These are phyloP conservation scores for Dendrobium nobile DNA, from an alignment of 106 monocot species.

Conservation along the genomic window DNA sequence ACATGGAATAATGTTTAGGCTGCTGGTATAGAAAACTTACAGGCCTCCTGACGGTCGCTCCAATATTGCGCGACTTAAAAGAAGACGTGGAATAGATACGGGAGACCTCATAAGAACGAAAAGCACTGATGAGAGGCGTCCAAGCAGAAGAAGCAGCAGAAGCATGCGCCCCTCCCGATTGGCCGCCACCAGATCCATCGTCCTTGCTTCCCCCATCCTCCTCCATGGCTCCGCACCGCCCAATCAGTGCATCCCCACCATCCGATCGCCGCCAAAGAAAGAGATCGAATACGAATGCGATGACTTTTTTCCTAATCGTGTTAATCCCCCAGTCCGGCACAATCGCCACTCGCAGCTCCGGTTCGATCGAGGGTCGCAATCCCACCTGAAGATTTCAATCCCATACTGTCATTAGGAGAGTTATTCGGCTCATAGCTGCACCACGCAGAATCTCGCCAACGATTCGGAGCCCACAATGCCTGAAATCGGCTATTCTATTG, in stretches of 20 bases:
- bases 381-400: constrained; percentile 2
- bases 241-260: not conserved
- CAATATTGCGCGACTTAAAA: not conserved
- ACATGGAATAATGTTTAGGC: not conserved
- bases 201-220: constrained; percentile 1
- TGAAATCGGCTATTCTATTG: constrained; percentile 1
- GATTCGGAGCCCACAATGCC: not conserved
- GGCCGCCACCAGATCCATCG: constrained; percentile 18
- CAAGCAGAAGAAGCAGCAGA: constrained; percentile 3
- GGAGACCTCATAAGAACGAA: constrained; percentile 8
- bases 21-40: constrained; percentile 19
- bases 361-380: not conserved
- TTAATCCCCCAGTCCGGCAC: not conserved
- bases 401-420: not conserved
- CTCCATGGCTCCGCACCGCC: constrained; percentile 10
- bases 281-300: constrained; percentile 2
- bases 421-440: not conserved
- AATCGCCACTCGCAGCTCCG: not conserved
- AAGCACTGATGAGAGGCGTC: constrained; percentile 17
- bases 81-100: constrained; percentile 4
- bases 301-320: not conserved
- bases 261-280: constrained; percentile 7
- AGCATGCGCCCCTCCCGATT: not conserved
- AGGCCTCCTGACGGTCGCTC: constrained; percentile 24
- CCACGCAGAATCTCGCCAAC: not conserved